These are phyloP conservation scores for Triglochin maritima DNA, from an alignment of 106 monocot genomes.

Conservation along the genomic window DNA sequence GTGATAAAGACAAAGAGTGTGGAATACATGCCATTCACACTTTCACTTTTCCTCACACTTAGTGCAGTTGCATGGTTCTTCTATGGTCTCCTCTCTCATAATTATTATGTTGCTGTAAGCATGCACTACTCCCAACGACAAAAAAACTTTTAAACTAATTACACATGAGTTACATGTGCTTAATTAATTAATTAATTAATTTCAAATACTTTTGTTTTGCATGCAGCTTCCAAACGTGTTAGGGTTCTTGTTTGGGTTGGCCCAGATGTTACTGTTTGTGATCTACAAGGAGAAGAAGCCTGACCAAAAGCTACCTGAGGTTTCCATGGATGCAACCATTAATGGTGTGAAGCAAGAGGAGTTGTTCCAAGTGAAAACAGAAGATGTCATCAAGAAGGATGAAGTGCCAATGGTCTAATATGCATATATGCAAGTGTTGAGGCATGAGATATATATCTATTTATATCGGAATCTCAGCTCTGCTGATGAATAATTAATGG, in stretches of 20 bases:
- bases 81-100: conserved; percentile 42
- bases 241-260: conserved; percentile 54
- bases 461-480: no score
- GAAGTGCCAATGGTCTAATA: no score
- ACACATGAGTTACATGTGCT: neutral
- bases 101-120: conserved; percentile 43
- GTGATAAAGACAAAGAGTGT: conserved; percentile 59
- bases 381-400: no score
- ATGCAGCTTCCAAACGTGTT: conserved; percentile 54
- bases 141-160: no score
- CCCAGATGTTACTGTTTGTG: conserved; percentile 53
- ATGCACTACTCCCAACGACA: neutral
- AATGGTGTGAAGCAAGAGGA: no score
- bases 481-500: no score
- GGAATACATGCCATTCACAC: conserved; percentile 64
- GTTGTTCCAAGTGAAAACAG: no score
- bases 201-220: neutral
- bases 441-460: no score
- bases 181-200: neutral
- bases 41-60: conserved; percentile 63
- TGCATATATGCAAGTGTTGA: no score
- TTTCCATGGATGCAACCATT: conserved; percentile 1
- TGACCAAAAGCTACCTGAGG: neutral
- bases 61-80: conserved; percentile 57
- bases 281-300: conserved; percentile 19